Evolutionary conservation across 2,329 filamentous ascomycete species (phyloP).

Genomic region (Rutstroemia sp.): DNA sequence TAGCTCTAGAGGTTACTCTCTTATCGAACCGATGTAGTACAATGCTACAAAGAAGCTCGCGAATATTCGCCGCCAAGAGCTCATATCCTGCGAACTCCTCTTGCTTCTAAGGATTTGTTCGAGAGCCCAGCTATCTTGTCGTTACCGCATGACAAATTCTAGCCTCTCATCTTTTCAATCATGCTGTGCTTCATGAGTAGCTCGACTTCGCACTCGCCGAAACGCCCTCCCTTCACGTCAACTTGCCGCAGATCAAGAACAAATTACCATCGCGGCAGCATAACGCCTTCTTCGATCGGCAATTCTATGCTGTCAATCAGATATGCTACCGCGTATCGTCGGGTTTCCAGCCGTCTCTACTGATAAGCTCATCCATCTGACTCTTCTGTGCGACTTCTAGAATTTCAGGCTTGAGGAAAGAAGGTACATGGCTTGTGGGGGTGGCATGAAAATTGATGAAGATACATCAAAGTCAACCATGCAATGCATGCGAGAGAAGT

Average conservation of each 20-base stretch:
- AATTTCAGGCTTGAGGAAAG: background rate
- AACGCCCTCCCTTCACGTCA: background rate
- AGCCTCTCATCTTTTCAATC: background rate
- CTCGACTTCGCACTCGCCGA: background rate
- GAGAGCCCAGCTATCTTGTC: background rate
- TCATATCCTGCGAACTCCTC: no score
- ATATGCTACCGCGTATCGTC: background rate
- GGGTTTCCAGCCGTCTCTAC: background rate
- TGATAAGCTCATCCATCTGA: constrained; percentile 3
- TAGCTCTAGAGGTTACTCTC: no score
- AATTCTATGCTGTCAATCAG: background rate
- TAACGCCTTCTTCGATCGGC: background rate
- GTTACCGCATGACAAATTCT: background rate
- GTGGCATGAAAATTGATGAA: background rate
- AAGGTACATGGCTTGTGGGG: background rate
- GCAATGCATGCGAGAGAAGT: background rate
- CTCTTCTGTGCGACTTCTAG: background rate
- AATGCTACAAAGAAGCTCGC: no score
- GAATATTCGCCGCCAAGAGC: no score
- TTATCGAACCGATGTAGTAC: no score
- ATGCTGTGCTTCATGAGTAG: background rate
- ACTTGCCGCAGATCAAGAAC: no score
- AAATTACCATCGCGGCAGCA: background rate
- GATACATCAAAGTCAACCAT: background rate
- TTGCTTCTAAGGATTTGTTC: no score